phyloP scores from a whole-genome alignment of 2,329 filamentous ascomycete genomes.

The Cytospora paraplurivora region DNA sequence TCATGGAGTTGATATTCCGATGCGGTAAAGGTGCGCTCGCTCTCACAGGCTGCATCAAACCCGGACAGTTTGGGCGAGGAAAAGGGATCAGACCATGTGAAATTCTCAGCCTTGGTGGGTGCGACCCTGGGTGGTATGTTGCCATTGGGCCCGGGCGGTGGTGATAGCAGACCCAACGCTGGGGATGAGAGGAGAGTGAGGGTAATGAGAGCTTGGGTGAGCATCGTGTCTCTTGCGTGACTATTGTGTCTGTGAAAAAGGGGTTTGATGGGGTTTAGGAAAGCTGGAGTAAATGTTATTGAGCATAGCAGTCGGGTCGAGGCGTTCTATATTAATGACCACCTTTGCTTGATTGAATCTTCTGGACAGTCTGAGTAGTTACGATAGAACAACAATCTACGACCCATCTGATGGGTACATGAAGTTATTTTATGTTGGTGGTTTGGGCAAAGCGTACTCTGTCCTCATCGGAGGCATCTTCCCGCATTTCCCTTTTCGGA shows the following conservation, averaged over 20 bases:
- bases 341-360: neutral
- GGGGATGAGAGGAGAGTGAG: slow-evolving; percentile 34
- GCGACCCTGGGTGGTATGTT: slow-evolving; percentile 36
- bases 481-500: slow-evolving; percentile 35
- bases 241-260: neutral
- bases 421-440: slow-evolving; percentile 2
- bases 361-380: neutral
- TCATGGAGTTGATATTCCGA: slow-evolving; percentile 48
- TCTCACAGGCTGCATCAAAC: slow-evolving; percentile 42
- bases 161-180: slow-evolving; percentile 30
- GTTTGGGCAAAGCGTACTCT: slow-evolving; percentile 32
- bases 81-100: slow-evolving; percentile 48
- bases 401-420: neutral
- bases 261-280: neutral
- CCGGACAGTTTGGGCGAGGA: slow-evolving; percentile 32
- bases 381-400: neutral
- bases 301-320: slow-evolving; percentile 18
- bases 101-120: slow-evolving; percentile 42
- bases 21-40: slow-evolving; percentile 41
- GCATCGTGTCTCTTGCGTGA: slow-evolving; percentile 8
- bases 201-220: slow-evolving; percentile 17
- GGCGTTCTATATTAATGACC: neutral
- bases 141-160: slow-evolving; percentile 30
- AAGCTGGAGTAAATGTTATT: neutral
- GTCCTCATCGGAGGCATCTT: slow-evolving; percentile 39